Percentiles rank a stretch among this genome's conserved stretches.
These are phyloP conservation scores for Gastrolobium bilobum DNA, from an alignment of 306 rosid genomes.

Conservation along the genomic window DNA sequence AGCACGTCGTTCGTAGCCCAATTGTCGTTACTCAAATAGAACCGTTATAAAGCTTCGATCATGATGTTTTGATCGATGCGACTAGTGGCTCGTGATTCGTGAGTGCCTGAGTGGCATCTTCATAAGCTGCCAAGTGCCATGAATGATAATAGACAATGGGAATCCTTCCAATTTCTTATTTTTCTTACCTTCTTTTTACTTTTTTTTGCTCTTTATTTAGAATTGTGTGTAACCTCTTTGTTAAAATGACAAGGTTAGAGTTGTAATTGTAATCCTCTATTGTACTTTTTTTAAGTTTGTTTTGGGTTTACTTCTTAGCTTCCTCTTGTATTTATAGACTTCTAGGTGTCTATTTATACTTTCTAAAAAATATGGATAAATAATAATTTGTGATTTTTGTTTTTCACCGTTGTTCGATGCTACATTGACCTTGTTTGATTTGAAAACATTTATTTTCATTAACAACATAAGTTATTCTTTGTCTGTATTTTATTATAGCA, in stretches of 20 bases:
- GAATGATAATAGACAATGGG: conserved; percentile 19
- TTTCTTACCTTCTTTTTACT: background rate
- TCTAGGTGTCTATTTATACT: conserved; percentile 7
- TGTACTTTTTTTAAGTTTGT: conserved; percentile 15
- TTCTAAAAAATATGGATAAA: conserved; percentile 19
- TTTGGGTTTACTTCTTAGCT: background rate
- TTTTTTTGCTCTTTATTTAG: background rate
- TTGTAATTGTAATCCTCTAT: conserved; percentile 24
- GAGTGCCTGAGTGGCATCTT: background rate
- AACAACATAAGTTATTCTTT: background rate
- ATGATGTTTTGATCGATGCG: conserved; percentile 57
- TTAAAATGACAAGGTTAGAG: background rate
- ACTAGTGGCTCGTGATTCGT: background rate
- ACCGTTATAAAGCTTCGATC: conserved; percentile 64
- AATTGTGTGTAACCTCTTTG: conserved; percentile 1
- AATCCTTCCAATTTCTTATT: background rate
- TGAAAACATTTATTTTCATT: background rate
- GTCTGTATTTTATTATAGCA: no score
- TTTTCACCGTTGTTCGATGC: background rate
- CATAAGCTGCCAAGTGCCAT: conserved; percentile 29
- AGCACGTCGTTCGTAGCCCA: conserved; percentile 91
- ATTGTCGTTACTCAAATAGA: conserved; percentile 73
- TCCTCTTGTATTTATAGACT: conserved; percentile 34
- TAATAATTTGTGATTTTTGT: background rate
- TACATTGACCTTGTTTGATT: background rate